A percentile compares a stretch with the other conserved stretches of the same genome.
Conservation (phyloP, 441 rosid species). For the Erodium trifolium region DNA sequence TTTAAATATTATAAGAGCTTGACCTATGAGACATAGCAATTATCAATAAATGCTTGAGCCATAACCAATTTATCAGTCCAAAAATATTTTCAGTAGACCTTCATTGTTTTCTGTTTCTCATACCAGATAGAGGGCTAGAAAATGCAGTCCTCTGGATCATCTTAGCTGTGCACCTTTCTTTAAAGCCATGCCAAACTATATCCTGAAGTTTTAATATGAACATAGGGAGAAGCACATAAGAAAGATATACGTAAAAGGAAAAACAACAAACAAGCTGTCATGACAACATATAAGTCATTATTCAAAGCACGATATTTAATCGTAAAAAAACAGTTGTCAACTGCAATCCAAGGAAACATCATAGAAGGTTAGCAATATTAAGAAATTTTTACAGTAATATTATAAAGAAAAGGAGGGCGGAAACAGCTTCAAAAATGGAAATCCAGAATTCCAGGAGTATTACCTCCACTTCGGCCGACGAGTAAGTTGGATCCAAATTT, state of each 20-base stretch:
- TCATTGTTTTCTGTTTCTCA: constrained; percentile 7
- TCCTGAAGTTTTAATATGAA: constrained; percentile 34
- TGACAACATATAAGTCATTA: constrained; percentile 11
- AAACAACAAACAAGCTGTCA: constrained; percentile 4
- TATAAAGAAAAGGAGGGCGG: too few relatives aligned
- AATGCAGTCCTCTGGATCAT: constrained; percentile 41
- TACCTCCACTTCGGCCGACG: constrained; percentile 70
- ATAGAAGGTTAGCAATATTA: not conserved
- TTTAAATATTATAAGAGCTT: constrained; percentile 62
- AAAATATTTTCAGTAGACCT: not conserved
- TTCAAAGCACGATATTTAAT: not conserved
- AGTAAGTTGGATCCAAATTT: constrained; percentile 65
- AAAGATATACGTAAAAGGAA: not conserved
- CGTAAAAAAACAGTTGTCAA: not conserved
- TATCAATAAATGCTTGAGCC: constrained; percentile 16
- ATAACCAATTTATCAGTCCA: constrained; percentile 6
- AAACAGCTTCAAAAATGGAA: not conserved
- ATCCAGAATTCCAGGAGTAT: not conserved
- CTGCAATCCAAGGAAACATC: not conserved
- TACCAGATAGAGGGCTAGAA: constrained; percentile 56
- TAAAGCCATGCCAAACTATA: constrained; percentile 54
- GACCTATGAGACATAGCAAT: constrained; percentile 40
- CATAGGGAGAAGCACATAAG: constrained; percentile 8
- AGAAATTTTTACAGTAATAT: not conserved
- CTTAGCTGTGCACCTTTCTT: constrained; percentile 57